Conservation (phyloP, 129 eudicot species). For the Saussurea involucrata region DNA sequence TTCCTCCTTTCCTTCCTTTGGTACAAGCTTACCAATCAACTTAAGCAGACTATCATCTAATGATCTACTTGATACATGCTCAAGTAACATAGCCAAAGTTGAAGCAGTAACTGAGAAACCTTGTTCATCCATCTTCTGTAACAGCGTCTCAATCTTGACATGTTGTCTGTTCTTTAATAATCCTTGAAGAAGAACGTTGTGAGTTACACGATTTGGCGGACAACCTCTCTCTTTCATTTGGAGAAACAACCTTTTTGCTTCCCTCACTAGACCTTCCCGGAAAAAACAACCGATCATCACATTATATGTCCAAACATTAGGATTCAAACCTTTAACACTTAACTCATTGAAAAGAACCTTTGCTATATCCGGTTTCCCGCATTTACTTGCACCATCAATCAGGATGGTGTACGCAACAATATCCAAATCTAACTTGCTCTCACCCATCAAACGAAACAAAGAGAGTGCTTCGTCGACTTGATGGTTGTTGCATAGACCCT, state of each 20-base stretch:
- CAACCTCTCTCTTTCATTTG: background rate
- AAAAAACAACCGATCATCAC: background rate
- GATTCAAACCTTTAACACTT: background rate
- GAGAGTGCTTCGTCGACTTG: background rate
- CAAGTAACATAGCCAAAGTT: background rate
- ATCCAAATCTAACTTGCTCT: background rate
- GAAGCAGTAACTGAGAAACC: background rate
- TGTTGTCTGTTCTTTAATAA: background rate
- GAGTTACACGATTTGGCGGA: background rate
- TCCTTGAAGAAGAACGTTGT: background rate
- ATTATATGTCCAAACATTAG: background rate
- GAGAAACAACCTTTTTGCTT: background rate
- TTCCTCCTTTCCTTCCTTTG: too few relatives aligned
- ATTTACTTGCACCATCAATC: background rate
- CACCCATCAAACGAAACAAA: background rate
- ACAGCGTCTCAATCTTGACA: background rate
- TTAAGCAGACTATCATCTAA: too few relatives aligned
- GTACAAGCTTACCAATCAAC: too few relatives aligned
- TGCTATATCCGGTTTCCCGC: background rate
- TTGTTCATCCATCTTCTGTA: background rate
- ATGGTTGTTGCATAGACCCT: background rate
- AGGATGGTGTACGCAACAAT: background rate
- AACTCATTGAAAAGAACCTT: background rate
- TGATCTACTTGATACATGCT: too few relatives aligned
- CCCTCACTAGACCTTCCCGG: background rate